A percentile compares a stretch with the other conserved stretches of the same genome.
Evolutionary conservation across 495 filamentous ascomycete species (phyloP).

Genomic region (Physcia stellaris): DNA sequence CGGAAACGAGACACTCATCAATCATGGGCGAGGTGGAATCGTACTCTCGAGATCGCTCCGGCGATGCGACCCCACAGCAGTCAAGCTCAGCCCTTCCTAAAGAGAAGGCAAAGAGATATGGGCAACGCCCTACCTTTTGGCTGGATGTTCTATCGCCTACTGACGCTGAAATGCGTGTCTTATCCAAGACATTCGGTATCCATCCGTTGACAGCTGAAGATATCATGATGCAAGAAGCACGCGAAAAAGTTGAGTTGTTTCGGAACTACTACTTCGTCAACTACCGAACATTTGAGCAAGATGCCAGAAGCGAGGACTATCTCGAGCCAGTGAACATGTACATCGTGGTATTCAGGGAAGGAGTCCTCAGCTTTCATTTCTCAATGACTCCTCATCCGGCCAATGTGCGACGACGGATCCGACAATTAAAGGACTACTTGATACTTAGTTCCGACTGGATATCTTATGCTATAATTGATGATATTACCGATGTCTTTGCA

Average conservation of each 20-base stretch:
- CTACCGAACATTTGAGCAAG: conserved; percentile 93
- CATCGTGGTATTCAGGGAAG: conserved; percentile 90
- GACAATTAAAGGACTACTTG: conserved; percentile 88
- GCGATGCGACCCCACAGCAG: conserved; percentile 16
- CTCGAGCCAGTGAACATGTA: conserved; percentile 96
- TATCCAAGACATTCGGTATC: conserved; percentile 86
- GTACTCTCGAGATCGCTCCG: conserved; percentile 14
- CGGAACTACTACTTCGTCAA: conserved; percentile 96
- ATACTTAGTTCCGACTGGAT: conserved; percentile 94
- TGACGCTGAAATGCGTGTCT: conserved; percentile 79
- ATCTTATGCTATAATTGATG: conserved; percentile 93
- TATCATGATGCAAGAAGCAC: conserved; percentile 91
- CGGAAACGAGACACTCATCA: conserved; percentile 15
- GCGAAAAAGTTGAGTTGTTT: conserved; percentile 97
- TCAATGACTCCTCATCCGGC: conserved; percentile 84
- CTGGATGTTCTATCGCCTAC: conserved; percentile 84
- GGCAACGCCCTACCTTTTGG: conserved; percentile 90
- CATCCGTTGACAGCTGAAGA: conserved; percentile 92
- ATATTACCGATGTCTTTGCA: conserved; percentile 91
- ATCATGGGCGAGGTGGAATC: conserved; percentile 10
- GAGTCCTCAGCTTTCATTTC: conserved; percentile 92
- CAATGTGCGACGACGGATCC: conserved; percentile 84
- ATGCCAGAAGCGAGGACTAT: conserved; percentile 72
- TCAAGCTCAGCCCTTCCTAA: conserved; percentile 14
- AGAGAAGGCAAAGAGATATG: conserved; percentile 54